Evolutionary conservation across 805 yeast genomes (phyloP), one percentile per base, ranked within the genome.

Genomic region (Clavispora santaluciae): DNA sequence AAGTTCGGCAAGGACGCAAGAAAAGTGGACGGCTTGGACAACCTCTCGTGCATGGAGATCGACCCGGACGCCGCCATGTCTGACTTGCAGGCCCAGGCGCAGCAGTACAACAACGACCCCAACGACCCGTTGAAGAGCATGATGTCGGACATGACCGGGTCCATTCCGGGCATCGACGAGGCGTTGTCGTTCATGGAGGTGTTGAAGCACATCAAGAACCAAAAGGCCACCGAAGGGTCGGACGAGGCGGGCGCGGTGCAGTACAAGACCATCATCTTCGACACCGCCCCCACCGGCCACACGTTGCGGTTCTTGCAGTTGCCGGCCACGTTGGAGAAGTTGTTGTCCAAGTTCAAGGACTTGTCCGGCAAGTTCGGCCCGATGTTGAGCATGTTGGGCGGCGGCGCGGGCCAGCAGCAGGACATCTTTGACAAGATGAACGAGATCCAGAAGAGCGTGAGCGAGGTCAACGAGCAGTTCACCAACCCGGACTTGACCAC

Each of bases 271-370:
- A 90, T 93, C 50, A 88, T 93, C 51, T 93, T 93, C 57, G 99
- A 93, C 64, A 93, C 99, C n/a, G 99, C 99, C 0, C 99, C 99
- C 54, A 93, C 99, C 0, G 99, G 99, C 26, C 99, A 93, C 66
- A 93, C 99, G 2, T 72, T 93, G 54, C 79, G 99, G 57, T 93
- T 93, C 64, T 73, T 93, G 61, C 96, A 90, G 65, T 78, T 93
- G 56, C 99, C 99, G 28, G 78, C 95, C 22, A 90, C 96, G 3
- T 70, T 93, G 46, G 95, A 89, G 54, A 88, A 87, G 61, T 75
- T 95, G 26, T 73, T 93, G 52, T 82, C 84, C 37, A 93, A 91
- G 59, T 82, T 93, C 61, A 82, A 89, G 55, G 95, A 88, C 54
- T 75, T 93, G 42, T 81, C 91, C 31, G 84, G 90, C 11, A 79